Evolutionary conservation across 257 asterid species (phyloP).

Genomic region (Nicotiana tabacum): DNA sequence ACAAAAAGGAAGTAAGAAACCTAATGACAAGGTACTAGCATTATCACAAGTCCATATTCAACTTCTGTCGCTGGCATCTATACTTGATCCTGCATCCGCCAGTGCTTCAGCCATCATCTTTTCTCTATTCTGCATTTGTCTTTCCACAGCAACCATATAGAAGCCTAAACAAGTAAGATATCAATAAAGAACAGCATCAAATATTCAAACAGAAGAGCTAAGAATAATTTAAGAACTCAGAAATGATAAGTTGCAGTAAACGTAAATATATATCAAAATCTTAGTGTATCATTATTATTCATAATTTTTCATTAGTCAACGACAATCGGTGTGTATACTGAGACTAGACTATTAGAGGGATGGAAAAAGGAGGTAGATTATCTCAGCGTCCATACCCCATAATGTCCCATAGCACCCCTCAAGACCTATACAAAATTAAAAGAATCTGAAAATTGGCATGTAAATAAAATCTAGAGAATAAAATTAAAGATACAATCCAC

Average conservation of each 20-base stretch:
- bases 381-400: neutral
- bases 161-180: slow-evolving; percentile 39
- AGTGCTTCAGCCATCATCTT: slow-evolving; percentile 59
- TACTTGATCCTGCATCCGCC: slow-evolving; percentile 48
- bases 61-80: slow-evolving; percentile 33
- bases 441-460: neutral
- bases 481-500: neutral
- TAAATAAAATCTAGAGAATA: neutral
- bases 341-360: neutral
- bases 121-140: slow-evolving; percentile 72
- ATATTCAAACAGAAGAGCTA: neutral
- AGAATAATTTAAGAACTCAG: neutral
- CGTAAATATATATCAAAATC: neutral
- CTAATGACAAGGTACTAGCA: neutral
- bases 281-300: neutral
- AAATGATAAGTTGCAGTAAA: neutral
- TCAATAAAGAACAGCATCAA: neutral
- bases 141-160: slow-evolving; percentile 85
- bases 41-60: neutral
- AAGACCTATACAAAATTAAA: neutral
- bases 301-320: neutral
- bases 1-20: neutral
- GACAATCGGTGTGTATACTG: neutral
- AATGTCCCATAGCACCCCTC: neutral
- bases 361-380: neutral